These are phyloP conservation scores for Amauroascus verrucosus DNA, from an alignment of 2,329 filamentous ascomycete genomes.

Conservation along the genomic window DNA sequence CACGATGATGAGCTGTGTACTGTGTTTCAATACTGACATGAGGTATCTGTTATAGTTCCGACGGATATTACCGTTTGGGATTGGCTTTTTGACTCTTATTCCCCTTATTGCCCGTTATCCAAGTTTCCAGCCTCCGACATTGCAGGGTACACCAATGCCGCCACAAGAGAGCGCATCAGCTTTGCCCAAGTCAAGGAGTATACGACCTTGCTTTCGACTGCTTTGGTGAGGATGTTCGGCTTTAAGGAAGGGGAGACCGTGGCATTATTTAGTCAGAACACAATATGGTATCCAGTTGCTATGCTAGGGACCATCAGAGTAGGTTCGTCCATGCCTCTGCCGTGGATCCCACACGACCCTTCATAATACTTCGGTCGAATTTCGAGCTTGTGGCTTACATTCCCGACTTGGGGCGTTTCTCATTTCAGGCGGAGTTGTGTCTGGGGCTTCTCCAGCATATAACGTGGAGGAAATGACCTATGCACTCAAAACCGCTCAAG, in stretches of 20 bases:
- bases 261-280: constrained; percentile 53
- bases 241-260: constrained; percentile 48
- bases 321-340: constrained; percentile 22
- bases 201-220: constrained; percentile 51
- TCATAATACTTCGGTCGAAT: neutral
- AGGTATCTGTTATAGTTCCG: constrained; percentile 38
- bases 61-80: constrained; percentile 49
- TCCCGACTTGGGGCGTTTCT: neutral
- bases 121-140: constrained; percentile 33
- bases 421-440: constrained; percentile 41
- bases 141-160: constrained; percentile 48
- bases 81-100: constrained; percentile 46
- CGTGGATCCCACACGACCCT: neutral
- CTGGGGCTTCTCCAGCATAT: constrained; percentile 55
- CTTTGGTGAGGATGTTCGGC: constrained; percentile 46
- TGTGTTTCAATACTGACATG: neutral
- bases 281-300: constrained; percentile 57
- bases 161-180: constrained; percentile 48
- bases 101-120: constrained; percentile 40
- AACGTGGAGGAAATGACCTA: constrained; percentile 59
- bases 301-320: constrained; percentile 48
- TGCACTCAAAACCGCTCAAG: constrained; percentile 48
- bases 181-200: constrained; percentile 50
- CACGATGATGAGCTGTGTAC: too few species aligned
- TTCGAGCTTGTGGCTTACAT: neutral